A percentile compares a stretch with the other conserved stretches of the same genome.
These are phyloP conservation scores for Blastocystis sp. DNA, from an alignment of 352 stramenopile species.

Conservation along the genomic window DNA sequence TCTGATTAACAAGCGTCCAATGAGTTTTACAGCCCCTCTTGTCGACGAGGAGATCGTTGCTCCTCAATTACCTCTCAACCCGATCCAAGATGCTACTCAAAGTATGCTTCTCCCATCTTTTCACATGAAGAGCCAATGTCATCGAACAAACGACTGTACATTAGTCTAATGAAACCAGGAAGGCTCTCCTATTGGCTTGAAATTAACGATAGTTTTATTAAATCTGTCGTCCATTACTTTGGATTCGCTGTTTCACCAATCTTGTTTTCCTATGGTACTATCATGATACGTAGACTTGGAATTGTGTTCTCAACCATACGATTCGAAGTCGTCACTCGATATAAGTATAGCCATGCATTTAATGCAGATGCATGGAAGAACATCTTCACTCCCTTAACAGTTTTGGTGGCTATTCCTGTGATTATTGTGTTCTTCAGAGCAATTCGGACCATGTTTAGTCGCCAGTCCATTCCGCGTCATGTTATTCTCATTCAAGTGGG, in stretches of 20 bases:
- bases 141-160: slow-evolving; percentile 38
- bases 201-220: slow-evolving; percentile 48
- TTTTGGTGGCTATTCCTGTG: slow-evolving; percentile 1
- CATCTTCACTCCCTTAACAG: background rate
- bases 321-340: background rate
- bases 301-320: background rate
- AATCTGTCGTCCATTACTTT: slow-evolving; percentile 49
- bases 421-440: background rate
- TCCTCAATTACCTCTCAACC: background rate
- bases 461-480: background rate
- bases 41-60: background rate
- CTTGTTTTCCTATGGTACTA: background rate
- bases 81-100: background rate
- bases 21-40: background rate
- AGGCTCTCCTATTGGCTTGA: slow-evolving; percentile 36
- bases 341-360: background rate
- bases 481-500: slow-evolving; percentile 25
- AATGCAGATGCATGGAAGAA: background rate
- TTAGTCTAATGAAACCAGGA: slow-evolving; percentile 52
- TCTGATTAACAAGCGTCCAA: background rate
- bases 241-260: slow-evolving; percentile 30
- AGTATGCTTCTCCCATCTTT: background rate
- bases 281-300: background rate
- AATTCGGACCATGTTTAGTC: background rate
- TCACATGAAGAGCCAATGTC: background rate